Base-by-base conservation (phyloP, 2,329 filamentous ascomycete genomes). In the Aspergillus udagawae region DNA sequence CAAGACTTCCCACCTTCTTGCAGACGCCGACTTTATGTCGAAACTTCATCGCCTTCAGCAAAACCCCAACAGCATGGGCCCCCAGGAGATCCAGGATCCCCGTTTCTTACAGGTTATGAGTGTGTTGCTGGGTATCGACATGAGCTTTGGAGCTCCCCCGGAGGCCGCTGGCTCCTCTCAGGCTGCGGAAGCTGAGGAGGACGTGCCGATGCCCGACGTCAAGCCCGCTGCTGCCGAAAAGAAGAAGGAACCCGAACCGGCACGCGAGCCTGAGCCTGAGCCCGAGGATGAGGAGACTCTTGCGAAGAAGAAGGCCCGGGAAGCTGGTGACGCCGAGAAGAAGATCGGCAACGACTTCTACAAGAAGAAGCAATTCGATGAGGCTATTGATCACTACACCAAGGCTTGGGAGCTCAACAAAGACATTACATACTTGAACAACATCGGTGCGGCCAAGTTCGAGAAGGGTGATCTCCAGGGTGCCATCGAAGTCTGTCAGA, bases 401-500 rank as follows among this genome's bases (percentile, higher is more conserved):
- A 95, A 96, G 75, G 94, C 94, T 0, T 99, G 94, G 94, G 92
- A 96, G 58, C 77, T 90, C 42, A 83, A 91, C 84, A 94, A 97
- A 82, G 94, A 99, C 70, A 96, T 99, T 70, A 94, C 93, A 17
- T 99, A 99, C 78, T 83, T 97, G 59, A 99, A 95, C 80, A 99
- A 99, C 78, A 83, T 96, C 32, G 91, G 92, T 59, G 94, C 94
- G 3, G 94, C 93, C 59, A 86, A 95, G 70, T 97, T 92, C 67
- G 94, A 99, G 76, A 97, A 97, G 82, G 92, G 92, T 56, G 94
- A 97, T 73, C 96, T 90, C 74, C 84, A 95, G 69, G 89, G 87
- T 57, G 87, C 89, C 64, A 92, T 99, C 63, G 90, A 95, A 67
- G 80, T 87, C 17, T 99, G 94, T 79, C 86, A 90, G 67, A 86